Evolutionary conservation across 257 asterid genomes (phyloP), one percentile per base, ranked within the genome.

Genomic region (Forsythia suspensa): DNA sequence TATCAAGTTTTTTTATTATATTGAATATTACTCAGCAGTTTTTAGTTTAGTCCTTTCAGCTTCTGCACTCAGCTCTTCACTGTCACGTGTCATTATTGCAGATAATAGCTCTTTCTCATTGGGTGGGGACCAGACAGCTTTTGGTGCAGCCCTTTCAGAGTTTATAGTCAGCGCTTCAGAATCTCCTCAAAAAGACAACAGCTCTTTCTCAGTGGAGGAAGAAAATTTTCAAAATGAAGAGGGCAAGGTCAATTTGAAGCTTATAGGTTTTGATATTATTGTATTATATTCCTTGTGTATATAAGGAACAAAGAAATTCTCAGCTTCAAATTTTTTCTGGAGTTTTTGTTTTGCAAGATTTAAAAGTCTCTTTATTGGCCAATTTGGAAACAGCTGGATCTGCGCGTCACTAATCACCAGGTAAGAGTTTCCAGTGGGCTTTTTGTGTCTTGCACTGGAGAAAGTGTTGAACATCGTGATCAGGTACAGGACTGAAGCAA

Each of bases 201-300:
- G 44, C 38, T 70, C 76, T 81, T 52, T 68, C 67, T 70, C 12
- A 16, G 76, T 71, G 75, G 84, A 76, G 76, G 80, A 78, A 40
- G 87, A 80, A 79, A 84, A 77, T 52, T 59, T 67, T 75, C 78
- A 74, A 36, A 74, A 79, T n/a, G 74, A 85, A 52, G 85, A 81
- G 71, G 75, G 43, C 75, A 79, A 89, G 96, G 97, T 92, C 43
- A 74, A 80, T 80, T 51, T 76, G 78, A 43, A 67, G 80, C 78
- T 71, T 79, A 18, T 66, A 63, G 78, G 37, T 80, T 84, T 80
- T 11, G 15, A 52, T 16, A 41, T 63, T 72, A 72, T 57, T 69
- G 9, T 52, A 29, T 59, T 43, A 18, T 77, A 61, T 77, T 55
- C 36, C 78, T 66, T 40, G 40, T 79, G 42, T 18, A 46, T 38